phyloP scores from a whole-genome alignment of 331 rosid genomes.

The Cydonia oblonga region DNA sequence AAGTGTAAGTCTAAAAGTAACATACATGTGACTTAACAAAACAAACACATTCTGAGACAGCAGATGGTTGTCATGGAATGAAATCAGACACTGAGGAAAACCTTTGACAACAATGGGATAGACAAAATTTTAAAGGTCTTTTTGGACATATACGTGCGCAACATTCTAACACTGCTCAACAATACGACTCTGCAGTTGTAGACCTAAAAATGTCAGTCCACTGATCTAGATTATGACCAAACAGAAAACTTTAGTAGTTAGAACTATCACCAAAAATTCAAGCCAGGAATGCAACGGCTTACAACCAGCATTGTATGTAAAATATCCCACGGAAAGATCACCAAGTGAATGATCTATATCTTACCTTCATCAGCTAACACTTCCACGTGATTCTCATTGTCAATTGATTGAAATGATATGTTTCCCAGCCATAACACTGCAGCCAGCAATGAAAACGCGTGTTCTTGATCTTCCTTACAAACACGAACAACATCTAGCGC shows the following conservation, averaged over 20 bases:
- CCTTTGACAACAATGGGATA: not conserved
- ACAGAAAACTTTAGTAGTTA: not conserved
- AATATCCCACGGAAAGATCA: slow-evolving; percentile 5
- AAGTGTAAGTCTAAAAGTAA: not conserved
- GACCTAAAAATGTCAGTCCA: not conserved
- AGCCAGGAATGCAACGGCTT: not conserved
- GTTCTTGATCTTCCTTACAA: slow-evolving; percentile 69
- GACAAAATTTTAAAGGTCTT: not conserved
- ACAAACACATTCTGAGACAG: not conserved
- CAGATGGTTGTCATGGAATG: not conserved
- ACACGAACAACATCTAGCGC: slow-evolving; percentile 54
- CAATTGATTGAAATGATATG: slow-evolving; percentile 53
- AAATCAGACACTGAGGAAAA: not conserved
- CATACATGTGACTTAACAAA: not conserved
- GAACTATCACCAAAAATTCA: not conserved
- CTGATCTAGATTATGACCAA: not conserved
- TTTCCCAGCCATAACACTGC: slow-evolving; percentile 94
- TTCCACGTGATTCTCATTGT: slow-evolving; percentile 67
- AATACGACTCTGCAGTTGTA: not conserved
- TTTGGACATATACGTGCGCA: not conserved
- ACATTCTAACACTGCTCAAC: not conserved
- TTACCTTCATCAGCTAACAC: slow-evolving; percentile 82
- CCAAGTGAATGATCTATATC: slow-evolving; percentile 3
- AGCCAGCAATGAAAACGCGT: slow-evolving; percentile 46
- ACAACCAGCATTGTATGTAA: slow-evolving; percentile 11